Base-by-base conservation (phyloP, 192 early-diverging fungal genomes). In the Thamnidium elegans region DNA sequence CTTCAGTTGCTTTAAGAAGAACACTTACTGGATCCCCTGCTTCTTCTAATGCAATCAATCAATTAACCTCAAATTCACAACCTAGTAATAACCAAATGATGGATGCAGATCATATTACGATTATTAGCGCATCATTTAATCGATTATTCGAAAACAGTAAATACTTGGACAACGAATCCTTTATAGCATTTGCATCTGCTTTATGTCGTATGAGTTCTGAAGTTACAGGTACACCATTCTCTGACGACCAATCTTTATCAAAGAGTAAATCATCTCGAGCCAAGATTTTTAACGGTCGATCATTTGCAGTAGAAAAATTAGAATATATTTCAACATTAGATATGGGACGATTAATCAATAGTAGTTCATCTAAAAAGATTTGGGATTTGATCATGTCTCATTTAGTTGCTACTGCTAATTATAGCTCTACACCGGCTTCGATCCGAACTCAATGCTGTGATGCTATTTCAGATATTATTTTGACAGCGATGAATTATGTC, bases 401-500 rank as follows among this genome's bases (percentile, higher is more conserved):
- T 63, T 73, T 94, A 50, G 83, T 96, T 23, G 83, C 88, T 9
- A 90, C 90, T 8, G 85, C 93, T 14, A 91, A 92, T 19, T 76
- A 70, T 50, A 34, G 72, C 0, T 66, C 53, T 4, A 84, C 80
- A 30, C 80, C 88, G 0, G 19, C 80, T 4, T 72, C 86, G 0
- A 86, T 94, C 34, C 83, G 94, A 17, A 78, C 78, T 3, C 93
- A 95, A 67, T 87, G 88, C 15, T 92, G 92, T 68, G 81, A 80
- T 32, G 81, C 87, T 0, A 79, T 96, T 44, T 77, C 87, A 6
- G 94, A 94, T 55, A 80, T 95, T 31, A 75, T 95, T 10, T 61
- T 89, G 21, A 79, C 83, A 0, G 87, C 89, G 0, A 85, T 93
- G 90, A 82, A 81, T 11, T 79, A 83, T 39, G 85, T 86, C 3